Base-by-base conservation (phyloP, 148 eudicot species). In the Suaeda aralocaspica region DNA sequence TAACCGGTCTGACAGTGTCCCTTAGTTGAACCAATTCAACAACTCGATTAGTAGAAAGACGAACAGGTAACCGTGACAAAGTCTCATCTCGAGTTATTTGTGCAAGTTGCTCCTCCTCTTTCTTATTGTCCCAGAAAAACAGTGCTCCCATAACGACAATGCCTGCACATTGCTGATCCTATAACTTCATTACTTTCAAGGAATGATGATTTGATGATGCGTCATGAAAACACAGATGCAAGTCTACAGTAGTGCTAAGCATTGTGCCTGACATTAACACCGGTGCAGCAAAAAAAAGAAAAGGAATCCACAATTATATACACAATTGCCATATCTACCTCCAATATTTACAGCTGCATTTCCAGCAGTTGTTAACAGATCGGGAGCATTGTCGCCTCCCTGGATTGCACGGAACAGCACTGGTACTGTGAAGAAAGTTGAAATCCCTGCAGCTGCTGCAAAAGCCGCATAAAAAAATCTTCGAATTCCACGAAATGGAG, bases 21-120 rank as follows among this genome's bases (percentile, higher is more conserved):
- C 99, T 82, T 68, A 95, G 75, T 76, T 95, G 97, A 64, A 95
- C 97, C 70, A 95, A 93, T 72, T 95, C 99, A 67, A 95, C 92
- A 48, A 95, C 72, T 67, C 99, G 92, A 70, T 85, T 89, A 57
- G 99, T 95, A 68, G 99, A 91, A 67, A 95, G 97, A 76, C 94
- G 96, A 74, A 95, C 76, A 77, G 99, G 99, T 76, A 95, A 76
- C 77, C 99, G 83, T 56, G 99, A 95, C 66, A 95, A 67, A 52
- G 93, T 95, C 83, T 95, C 99, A 76, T 89, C 77, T 21, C 96
- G 85, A 66, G 96, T 79, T 80, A 95, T 95, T 74, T 91, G 99
- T 49, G 86, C 84, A 70, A 95, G 82, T 71, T 91, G 99, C 74
- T 91, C 90, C 82, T 95, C 99, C 75, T 95, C 99, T 78, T 91